These are phyloP conservation scores for Apostasia ramifera DNA, from an alignment of 106 monocot species.

Conservation along the genomic window DNA sequence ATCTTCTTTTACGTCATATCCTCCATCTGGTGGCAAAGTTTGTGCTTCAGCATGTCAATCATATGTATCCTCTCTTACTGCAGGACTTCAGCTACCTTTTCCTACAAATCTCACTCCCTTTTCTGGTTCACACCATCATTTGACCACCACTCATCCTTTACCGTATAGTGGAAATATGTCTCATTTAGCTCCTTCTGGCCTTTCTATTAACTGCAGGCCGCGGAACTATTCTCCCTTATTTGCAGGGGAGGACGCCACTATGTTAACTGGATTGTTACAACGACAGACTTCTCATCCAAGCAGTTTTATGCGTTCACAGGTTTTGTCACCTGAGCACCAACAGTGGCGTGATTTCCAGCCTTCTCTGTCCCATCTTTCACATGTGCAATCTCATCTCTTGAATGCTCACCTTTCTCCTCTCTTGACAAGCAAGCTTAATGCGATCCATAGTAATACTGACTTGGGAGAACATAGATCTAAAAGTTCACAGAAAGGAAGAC, in stretches of 20 bases:
- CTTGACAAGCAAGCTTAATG: slow-evolving; percentile 12
- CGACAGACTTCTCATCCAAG: slow-evolving; percentile 13
- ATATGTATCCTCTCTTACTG: slow-evolving; percentile 9
- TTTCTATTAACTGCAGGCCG: slow-evolving; percentile 14
- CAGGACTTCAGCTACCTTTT: slow-evolving; percentile 15
- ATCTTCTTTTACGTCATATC: slow-evolving; percentile 22
- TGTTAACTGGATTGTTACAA: slow-evolving; percentile 21
- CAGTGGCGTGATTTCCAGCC: slow-evolving; percentile 5
- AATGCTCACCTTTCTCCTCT: slow-evolving; percentile 7
- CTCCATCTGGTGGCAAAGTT: slow-evolving; percentile 25
- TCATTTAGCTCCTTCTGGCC: slow-evolving; percentile 26
- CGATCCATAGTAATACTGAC: slow-evolving; percentile 14
- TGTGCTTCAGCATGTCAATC: slow-evolving; percentile 29
- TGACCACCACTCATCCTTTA: slow-evolving; percentile 32
- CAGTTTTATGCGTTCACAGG: slow-evolving; percentile 4
- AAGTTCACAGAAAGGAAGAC: slow-evolving; percentile 12
- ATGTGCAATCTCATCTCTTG: slow-evolving; percentile 10
- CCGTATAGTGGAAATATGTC: slow-evolving; percentile 37
- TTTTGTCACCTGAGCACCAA: slow-evolving; percentile 25
- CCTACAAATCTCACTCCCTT: slow-evolving; percentile 24
- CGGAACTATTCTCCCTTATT: slow-evolving; percentile 28
- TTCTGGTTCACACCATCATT: slow-evolving; percentile 35
- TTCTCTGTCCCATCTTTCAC: slow-evolving; percentile 4
- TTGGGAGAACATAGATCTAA: slow-evolving; percentile 14
- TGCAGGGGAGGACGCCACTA: slow-evolving; percentile 31